A percentile compares a stretch with the other conserved stretches of the same genome.
Conservation (phyloP, 208 protist species). For the Crithidia mellificae region DNA sequence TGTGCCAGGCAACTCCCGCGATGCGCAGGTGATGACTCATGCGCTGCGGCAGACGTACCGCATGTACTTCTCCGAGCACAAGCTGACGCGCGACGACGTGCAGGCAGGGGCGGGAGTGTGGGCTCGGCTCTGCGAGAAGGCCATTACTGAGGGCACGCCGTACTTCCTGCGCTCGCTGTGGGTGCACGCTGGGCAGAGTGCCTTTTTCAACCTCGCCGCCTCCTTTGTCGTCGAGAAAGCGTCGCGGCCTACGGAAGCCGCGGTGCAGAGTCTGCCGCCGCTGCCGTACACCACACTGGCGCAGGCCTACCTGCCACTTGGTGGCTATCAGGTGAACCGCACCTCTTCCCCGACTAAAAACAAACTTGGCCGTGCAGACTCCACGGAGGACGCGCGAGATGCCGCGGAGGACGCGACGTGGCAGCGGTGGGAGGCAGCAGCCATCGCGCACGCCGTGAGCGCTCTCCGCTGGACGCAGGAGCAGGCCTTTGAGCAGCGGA, state of each 20-base stretch:
- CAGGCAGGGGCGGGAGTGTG: constrained; percentile 40
- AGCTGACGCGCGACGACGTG: constrained; percentile 43
- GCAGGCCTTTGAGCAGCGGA: constrained; percentile 44
- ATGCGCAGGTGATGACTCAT: constrained; percentile 68
- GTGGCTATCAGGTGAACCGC: constrained; percentile 24
- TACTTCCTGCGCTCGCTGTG: constrained; percentile 69
- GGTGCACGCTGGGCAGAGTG: constrained; percentile 80
- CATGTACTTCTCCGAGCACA: constrained; percentile 51
- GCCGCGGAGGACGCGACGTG: constrained; percentile 8
- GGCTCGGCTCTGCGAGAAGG: constrained; percentile 65
- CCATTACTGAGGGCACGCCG: constrained; percentile 51
- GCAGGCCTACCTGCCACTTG: constrained; percentile 27
- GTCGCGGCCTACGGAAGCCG: neutral
- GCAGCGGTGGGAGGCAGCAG: constrained; percentile 23
- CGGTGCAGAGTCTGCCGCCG: neutral
- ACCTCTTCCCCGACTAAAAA: neutral
- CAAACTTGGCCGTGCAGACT: too few relatives aligned
- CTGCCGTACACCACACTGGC: constrained; percentile 11
- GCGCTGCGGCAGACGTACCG: constrained; percentile 59
- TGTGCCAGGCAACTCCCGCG: constrained; percentile 49
- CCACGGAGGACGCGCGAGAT: neutral
- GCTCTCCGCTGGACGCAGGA: constrained; percentile 30
- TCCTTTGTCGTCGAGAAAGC: constrained; percentile 30
- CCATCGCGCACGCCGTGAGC: constrained; percentile 26
- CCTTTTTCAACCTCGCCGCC: constrained; percentile 75